Evolutionary conservation across 345 rosid species (phyloP).

Genomic region (Toxicodendron radicans): DNA sequence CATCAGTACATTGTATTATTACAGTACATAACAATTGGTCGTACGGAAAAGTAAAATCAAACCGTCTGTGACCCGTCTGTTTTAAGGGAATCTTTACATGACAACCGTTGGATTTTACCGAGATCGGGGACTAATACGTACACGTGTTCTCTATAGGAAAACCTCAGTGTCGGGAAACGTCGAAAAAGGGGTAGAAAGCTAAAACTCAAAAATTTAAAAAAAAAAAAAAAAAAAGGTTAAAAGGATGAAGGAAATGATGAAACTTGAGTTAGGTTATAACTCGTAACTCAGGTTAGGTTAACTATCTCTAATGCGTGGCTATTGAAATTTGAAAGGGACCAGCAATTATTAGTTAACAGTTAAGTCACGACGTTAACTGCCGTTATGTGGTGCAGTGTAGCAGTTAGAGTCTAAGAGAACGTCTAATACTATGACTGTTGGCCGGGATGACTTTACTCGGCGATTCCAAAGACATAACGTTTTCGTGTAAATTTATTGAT

Average conservation of each 20-base stretch:
- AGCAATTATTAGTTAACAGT: slow-evolving; percentile 8
- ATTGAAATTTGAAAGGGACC: slow-evolving; percentile 1
- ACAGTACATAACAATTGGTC: background rate
- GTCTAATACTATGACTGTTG: background rate
- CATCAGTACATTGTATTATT: too few species aligned
- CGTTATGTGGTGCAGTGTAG: background rate
- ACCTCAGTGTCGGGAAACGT: slow-evolving; percentile 24
- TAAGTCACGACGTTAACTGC: slow-evolving; percentile 2
- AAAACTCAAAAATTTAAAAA: background rate
- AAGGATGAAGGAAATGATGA: slow-evolving; percentile 14
- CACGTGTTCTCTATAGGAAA: slow-evolving; percentile 26
- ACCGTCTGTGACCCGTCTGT: slow-evolving; percentile 20
- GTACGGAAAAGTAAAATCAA: background rate
- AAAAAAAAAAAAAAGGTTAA: background rate
- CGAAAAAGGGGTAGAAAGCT: slow-evolving; percentile 13
- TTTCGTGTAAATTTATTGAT: background rate
- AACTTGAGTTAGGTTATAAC: slow-evolving; percentile 20
- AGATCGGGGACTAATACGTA: background rate
- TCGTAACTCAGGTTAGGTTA: slow-evolving; percentile 22
- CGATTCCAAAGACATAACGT: background rate
- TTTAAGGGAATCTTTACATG: slow-evolving; percentile 18
- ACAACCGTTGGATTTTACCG: slow-evolving; percentile 26
- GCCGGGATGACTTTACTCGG: background rate
- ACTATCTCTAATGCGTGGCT: slow-evolving; percentile 13
- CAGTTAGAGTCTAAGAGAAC: background rate